phyloP scores from a whole-genome alignment of 805 yeast genomes.

The Torulaspora indica region DNA sequence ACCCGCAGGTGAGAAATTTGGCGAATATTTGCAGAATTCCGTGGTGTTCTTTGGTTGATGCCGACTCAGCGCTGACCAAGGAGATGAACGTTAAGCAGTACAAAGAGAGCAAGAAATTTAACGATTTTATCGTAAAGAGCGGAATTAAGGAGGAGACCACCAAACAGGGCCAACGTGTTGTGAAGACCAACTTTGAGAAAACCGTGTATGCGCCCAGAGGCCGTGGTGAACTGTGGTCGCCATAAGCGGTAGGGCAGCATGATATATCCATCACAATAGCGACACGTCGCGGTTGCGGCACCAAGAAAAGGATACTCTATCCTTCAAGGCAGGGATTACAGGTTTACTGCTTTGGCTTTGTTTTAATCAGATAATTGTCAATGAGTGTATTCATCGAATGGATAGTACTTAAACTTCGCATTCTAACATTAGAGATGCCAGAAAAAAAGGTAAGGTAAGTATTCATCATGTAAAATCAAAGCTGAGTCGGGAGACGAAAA shows the following conservation, averaged over 20 bases:
- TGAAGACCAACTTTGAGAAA: slow-evolving; percentile 43
- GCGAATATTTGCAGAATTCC: slow-evolving; percentile 51
- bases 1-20: slow-evolving; percentile 49
- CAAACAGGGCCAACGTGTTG: slow-evolving; percentile 33
- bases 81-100: slow-evolving; percentile 26
- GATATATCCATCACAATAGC: no score
- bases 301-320: not conserved
- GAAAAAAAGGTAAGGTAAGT: slow-evolving; percentile 46
- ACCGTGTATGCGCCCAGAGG: slow-evolving; percentile 60
- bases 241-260: slow-evolving; percentile 26
- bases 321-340: not conserved
- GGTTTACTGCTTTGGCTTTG: not conserved
- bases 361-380: slow-evolving; percentile 58
- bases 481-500: slow-evolving; percentile 3
- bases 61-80: slow-evolving; percentile 27
- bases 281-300: not conserved
- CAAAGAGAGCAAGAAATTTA: slow-evolving; percentile 25
- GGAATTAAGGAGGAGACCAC: slow-evolving; percentile 20
- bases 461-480: slow-evolving; percentile 27
- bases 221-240: slow-evolving; percentile 55
- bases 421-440: slow-evolving; percentile 93
- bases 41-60: slow-evolving; percentile 37
- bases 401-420: slow-evolving; percentile 45
- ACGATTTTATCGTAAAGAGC: slow-evolving; percentile 20
- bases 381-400: slow-evolving; percentile 73